These are phyloP conservation scores for Letharia lupina DNA, from an alignment of 495 filamentous ascomycete genomes.

Conservation along the genomic window DNA sequence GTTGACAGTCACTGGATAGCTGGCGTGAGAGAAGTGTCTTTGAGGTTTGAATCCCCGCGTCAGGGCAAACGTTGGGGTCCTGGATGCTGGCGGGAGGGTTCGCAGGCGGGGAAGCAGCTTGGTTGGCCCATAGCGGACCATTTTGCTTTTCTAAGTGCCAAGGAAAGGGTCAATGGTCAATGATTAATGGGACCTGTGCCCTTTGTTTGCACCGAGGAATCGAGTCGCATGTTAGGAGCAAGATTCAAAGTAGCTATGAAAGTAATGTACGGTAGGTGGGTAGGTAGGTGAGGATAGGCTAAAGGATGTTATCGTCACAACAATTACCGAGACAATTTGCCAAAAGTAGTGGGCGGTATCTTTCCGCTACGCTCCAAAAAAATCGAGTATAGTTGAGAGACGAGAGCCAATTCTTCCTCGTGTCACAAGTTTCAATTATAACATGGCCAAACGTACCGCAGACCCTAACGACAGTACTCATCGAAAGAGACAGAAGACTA, in stretches of 20 bases:
- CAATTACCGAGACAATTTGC: neutral
- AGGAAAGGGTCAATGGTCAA: neutral
- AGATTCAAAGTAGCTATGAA: neutral
- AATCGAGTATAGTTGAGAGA: too few species aligned
- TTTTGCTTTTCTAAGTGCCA: slow-evolving; percentile 4
- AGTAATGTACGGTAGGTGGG: too few species aligned
- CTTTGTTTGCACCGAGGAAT: neutral
- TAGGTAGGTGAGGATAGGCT: too few species aligned
- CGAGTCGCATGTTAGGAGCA: neutral
- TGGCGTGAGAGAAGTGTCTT: neutral
- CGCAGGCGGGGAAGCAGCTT: slow-evolving; percentile 10
- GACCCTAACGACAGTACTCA: slow-evolving; percentile 25
- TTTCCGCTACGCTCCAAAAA: neutral
- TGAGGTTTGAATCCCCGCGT: neutral
- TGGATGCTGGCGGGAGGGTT: neutral
- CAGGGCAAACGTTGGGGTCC: neutral
- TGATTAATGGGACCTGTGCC: neutral
- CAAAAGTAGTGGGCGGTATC: neutral
- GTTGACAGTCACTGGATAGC: neutral
- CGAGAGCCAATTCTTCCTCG: too few species aligned
- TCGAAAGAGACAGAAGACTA: slow-evolving; percentile 39
- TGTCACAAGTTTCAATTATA: too few species aligned
- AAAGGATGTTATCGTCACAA: neutral
- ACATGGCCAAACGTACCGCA: slow-evolving; percentile 21
- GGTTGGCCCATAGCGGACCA: slow-evolving; percentile 14